phyloP scores from a whole-genome alignment of 2,329 filamentous ascomycete species.

The Neophaeococcomyces aloes region DNA sequence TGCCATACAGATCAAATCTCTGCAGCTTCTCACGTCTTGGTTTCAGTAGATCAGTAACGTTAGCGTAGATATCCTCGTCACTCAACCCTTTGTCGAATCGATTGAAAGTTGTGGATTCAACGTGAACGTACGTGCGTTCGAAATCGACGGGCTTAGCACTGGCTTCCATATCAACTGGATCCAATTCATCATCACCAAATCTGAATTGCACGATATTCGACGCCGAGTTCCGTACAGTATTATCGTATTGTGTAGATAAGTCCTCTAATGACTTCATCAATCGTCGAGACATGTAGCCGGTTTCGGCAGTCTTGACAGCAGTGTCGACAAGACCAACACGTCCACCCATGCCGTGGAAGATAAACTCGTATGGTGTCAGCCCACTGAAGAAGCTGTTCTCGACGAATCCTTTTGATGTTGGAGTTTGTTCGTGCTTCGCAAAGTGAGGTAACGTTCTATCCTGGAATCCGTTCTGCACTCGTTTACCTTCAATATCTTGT shows the following conservation, averaged over 20 bases:
- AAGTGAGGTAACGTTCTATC: slow-evolving; percentile 92
- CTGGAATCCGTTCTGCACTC: slow-evolving; percentile 92
- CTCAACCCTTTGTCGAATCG: slow-evolving; percentile 64
- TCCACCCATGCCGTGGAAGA: slow-evolving; percentile 97
- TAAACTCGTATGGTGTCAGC: slow-evolving; percentile 78
- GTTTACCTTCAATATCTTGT: slow-evolving; percentile 88
- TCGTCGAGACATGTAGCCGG: slow-evolving; percentile 95
- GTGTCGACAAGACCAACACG: slow-evolving; percentile 98
- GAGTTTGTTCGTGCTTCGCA: slow-evolving; percentile 79
- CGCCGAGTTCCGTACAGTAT: slow-evolving; percentile 85
- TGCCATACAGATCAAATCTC: slow-evolving; percentile 51
- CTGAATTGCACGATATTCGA: slow-evolving; percentile 91
- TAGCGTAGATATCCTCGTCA: slow-evolving; percentile 59
- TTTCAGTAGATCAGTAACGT: slow-evolving; percentile 59
- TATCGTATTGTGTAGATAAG: slow-evolving; percentile 83
- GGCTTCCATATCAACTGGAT: slow-evolving; percentile 96
- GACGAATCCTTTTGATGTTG: slow-evolving; percentile 94
- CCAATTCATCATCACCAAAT: slow-evolving; percentile 89
- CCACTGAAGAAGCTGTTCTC: slow-evolving; percentile 95
- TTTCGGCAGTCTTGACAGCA: slow-evolving; percentile 96
- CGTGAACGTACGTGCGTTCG: slow-evolving; percentile 77
- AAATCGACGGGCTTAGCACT: slow-evolving; percentile 87
- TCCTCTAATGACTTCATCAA: slow-evolving; percentile 98
- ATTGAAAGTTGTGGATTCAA: slow-evolving; percentile 63
- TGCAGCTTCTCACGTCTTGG: slow-evolving; percentile 56